Percentiles rank a stretch among this genome's conserved stretches.
Evolutionary conservation across 805 yeast species (phyloP).

Genomic region (Lipomyces mesembrius): DNA sequence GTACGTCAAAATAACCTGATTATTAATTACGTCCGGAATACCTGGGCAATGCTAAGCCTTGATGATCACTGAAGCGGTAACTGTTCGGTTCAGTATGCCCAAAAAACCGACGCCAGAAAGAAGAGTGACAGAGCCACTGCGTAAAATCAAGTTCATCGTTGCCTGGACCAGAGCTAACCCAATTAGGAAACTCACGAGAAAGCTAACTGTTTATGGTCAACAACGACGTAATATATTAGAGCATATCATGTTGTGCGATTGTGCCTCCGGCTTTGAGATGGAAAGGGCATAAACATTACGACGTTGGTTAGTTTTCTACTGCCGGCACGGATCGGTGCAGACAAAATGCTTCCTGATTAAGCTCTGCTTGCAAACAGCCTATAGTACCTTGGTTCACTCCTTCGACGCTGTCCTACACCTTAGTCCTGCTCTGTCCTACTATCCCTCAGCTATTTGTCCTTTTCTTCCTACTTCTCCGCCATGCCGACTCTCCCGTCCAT

Average conservation of each 20-base stretch:
- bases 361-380: background rate
- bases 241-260: background rate
- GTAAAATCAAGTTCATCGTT: too few relatives aligned
- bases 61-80: background rate
- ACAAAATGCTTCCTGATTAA: background rate
- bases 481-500: slow-evolving; percentile 79
- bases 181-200: background rate
- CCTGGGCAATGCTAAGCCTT: too few relatives aligned
- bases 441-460: background rate
- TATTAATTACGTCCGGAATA: too few relatives aligned
- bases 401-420: too few relatives aligned
- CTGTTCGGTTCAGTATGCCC: too few relatives aligned
- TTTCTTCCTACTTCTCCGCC: background rate
- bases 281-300: background rate
- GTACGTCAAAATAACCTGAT: too few relatives aligned
- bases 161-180: background rate
- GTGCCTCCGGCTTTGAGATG: background rate
- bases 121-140: background rate
- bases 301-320: background rate
- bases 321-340: background rate
- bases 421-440: background rate
- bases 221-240: background rate
- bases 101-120: background rate
- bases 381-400: background rate
- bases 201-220: background rate